Conservation (phyloP, 169 alveolate species). For the Plasmodium fragile region DNA sequence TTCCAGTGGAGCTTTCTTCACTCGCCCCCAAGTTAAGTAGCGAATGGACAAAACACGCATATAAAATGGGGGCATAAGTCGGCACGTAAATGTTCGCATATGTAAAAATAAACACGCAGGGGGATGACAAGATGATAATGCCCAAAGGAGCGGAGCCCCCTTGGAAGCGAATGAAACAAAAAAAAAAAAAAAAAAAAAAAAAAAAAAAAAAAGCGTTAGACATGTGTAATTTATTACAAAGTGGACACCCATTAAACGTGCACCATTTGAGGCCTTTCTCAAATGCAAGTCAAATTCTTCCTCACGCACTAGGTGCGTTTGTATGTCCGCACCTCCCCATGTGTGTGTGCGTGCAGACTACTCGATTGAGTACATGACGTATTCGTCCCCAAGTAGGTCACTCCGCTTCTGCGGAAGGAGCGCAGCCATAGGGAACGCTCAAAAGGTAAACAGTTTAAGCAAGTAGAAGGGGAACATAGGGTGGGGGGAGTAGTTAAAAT, state of each 20-base stretch:
- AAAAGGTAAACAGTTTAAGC: not conserved
- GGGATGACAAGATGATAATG: not conserved
- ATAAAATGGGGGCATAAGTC: not conserved
- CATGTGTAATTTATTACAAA: slow-evolving; percentile 12
- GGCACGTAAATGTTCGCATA: not conserved
- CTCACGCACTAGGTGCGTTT: not conserved
- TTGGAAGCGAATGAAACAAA: not conserved
- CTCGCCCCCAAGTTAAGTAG: not conserved
- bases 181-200: not conserved
- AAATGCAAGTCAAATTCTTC: not conserved
- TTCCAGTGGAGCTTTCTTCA: not conserved
- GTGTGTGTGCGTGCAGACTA: not conserved
- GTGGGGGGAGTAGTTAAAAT: not conserved
- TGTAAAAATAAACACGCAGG: not conserved
- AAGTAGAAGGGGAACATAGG: not conserved
- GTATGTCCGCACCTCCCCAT: not conserved
- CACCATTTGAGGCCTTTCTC: not conserved
- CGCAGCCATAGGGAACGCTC: not conserved
- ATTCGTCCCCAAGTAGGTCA: not conserved
- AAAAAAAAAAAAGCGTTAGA: not conserved
- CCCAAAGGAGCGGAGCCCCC: not conserved
- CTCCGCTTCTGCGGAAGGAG: not conserved
- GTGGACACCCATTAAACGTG: not conserved
- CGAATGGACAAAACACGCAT: not conserved
- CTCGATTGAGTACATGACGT: not conserved